Base-by-base conservation (phyloP, 768 basidiomycete species). In the Phanerochaete carnosa region DNA sequence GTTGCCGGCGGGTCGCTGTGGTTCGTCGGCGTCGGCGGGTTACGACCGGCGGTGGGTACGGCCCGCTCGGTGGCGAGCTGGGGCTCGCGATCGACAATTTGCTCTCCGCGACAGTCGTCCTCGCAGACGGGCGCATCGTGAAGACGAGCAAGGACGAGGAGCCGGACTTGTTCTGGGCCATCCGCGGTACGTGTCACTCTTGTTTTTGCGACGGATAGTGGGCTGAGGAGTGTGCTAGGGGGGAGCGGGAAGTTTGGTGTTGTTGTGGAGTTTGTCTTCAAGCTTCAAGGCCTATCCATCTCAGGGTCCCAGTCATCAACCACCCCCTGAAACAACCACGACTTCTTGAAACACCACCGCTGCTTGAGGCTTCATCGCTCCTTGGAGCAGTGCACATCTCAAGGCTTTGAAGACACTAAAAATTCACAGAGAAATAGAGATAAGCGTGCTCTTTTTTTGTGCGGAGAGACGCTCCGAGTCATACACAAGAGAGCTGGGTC, bases 161-260 rank as follows among this genome's bases (percentile, higher is more conserved):
- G 46, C 28, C 62, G 4, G 82, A 83, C 57, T 68, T 83, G 15
- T 82, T 80, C 68, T 83, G 78, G 57, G 81, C 69, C 37, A 74
- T 83, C 39, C 73, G 80, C 49, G 81, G 82, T 2, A 15, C 4
- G 54, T 39, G 23, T 43, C 5, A n/a, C n/a, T 43, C 54, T 56
- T 2, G 63, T 53, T 0, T 61, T 69, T 0, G 66, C 68, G 11
- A 58, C 65, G 5, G n/a, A n/a, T n/a, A n/a, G n/a, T n/a, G 65
- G 64, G 7, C 63, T 70, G 57, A 68, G 66, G 67, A 43, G 73
- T 75, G 43, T 65, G 45, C n/a, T 33, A 55, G 54, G 54, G 5
- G 81, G 78, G 43, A 81, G 80, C 16, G 74, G 73, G 33, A 81
- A 82, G 57, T 83, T 83, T 61, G 82, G 82, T 22, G 76, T 83